A percentile compares a stretch with the other conserved stretches of the same genome.
Evolutionary conservation across 2,329 filamentous ascomycete genomes (phyloP).

Genomic region (Juglanconis juglandina): DNA sequence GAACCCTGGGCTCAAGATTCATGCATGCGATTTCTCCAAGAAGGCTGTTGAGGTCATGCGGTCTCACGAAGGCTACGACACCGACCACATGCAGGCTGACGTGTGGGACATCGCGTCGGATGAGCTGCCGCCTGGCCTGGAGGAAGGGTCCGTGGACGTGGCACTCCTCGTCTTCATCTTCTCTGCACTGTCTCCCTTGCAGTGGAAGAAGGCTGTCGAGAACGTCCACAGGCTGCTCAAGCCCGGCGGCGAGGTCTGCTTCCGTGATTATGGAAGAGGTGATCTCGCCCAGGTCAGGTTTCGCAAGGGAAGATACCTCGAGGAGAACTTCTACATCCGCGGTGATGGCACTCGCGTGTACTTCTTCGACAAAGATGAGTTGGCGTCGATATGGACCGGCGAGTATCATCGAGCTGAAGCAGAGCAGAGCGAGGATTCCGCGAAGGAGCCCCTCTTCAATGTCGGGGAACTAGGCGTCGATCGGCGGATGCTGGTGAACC

Average conservation of each 20-base stretch:
- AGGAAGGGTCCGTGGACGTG: conserved; percentile 79
- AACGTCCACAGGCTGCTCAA: conserved; percentile 84
- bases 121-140: conserved; percentile 71
- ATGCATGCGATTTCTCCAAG: conserved; percentile 95
- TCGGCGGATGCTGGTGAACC: conserved; percentile 85
- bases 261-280: conserved; percentile 93
- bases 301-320: conserved; percentile 89
- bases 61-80: conserved; percentile 70
- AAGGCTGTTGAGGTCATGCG: conserved; percentile 93
- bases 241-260: conserved; percentile 87
- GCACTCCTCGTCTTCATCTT: conserved; percentile 97
- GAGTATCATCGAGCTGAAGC: conserved; percentile 26
- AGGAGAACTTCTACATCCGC: conserved; percentile 95
- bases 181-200: conserved; percentile 77
- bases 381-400: conserved; percentile 73
- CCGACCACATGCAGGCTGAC: conserved; percentile 73
- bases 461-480: conserved; percentile 79
- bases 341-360: conserved; percentile 96
- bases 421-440: conserved; percentile 26
- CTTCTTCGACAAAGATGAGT: conserved; percentile 87
- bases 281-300: conserved; percentile 96
- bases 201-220: conserved; percentile 78
- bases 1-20: conserved; percentile 76
- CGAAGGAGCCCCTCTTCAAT: conserved; percentile 52
- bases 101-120: conserved; percentile 87